Conservation (phyloP, 2,329 filamentous ascomycete species). For the Gyromitra esculenta region DNA sequence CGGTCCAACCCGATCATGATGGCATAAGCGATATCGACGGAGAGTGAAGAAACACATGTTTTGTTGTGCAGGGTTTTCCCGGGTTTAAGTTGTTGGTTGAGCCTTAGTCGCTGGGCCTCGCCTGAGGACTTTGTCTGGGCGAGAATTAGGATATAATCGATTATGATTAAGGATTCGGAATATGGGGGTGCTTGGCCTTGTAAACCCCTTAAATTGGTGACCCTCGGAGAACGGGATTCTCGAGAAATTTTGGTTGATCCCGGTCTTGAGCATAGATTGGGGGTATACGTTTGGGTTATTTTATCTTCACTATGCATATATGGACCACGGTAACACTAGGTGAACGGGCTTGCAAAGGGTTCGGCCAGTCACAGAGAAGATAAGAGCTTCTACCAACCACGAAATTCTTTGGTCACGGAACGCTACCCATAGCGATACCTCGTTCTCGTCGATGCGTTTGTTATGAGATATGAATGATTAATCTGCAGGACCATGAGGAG, state of each 20-base stretch:
- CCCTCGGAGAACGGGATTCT: background rate
- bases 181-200: background rate
- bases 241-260: background rate
- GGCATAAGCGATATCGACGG: conserved; percentile 32
- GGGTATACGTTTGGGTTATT: background rate
- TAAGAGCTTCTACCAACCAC: background rate
- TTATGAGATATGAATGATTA: background rate
- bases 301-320: background rate
- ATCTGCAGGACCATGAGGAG: background rate
- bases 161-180: background rate
- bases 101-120: background rate
- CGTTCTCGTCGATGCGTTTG: background rate
- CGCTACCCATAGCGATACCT: background rate
- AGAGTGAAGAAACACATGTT: conserved; percentile 39
- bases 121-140: background rate
- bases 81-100: background rate
- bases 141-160: background rate
- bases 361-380: background rate
- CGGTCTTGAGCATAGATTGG: background rate
- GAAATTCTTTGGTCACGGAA: background rate
- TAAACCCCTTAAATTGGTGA: background rate
- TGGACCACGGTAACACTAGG: background rate
- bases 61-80: background rate
- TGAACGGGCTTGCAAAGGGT: background rate
- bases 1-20: conserved; percentile 25